Evolutionary conservation across 305 asterid species (phyloP).

Genomic region (Galium porrigens): DNA sequence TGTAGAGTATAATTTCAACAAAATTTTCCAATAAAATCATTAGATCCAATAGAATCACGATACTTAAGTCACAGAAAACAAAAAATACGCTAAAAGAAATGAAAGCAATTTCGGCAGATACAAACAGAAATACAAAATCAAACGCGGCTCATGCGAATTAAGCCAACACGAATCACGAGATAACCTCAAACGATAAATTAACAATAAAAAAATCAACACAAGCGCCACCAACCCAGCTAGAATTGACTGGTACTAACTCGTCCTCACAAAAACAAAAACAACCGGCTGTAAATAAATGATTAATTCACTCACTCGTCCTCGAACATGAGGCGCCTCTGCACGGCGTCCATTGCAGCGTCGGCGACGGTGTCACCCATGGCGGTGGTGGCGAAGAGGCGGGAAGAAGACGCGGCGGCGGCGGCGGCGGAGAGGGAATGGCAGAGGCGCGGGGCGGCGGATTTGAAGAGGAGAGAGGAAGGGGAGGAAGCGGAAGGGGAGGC

Average conservation of each 20-base stretch:
- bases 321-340: conserved; percentile 92
- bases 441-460: neutral
- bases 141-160: neutral
- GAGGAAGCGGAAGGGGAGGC: neutral
- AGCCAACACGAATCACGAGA: too few relatives aligned
- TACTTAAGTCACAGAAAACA: neutral
- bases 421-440: conserved; percentile 4
- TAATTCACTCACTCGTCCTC: conserved; percentile 63
- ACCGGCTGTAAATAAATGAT: neutral
- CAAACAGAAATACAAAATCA: neutral
- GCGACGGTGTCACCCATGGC: conserved; percentile 41
- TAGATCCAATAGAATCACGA: neutral
- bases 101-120: neutral
- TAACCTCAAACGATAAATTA: too few relatives aligned
- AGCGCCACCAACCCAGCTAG: neutral
- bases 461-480: neutral
- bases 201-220: neutral
- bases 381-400: conserved; percentile 9
- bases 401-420: neutral
- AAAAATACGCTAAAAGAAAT: neutral
- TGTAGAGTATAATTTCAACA: neutral
- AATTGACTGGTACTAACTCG: neutral
- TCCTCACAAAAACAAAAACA: neutral
- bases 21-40: neutral
- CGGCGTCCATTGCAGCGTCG: conserved; percentile 85